These are phyloP conservation scores for Usnea hakonensis DNA, from an alignment of 495 filamentous ascomycete species.

Conservation along the genomic window DNA sequence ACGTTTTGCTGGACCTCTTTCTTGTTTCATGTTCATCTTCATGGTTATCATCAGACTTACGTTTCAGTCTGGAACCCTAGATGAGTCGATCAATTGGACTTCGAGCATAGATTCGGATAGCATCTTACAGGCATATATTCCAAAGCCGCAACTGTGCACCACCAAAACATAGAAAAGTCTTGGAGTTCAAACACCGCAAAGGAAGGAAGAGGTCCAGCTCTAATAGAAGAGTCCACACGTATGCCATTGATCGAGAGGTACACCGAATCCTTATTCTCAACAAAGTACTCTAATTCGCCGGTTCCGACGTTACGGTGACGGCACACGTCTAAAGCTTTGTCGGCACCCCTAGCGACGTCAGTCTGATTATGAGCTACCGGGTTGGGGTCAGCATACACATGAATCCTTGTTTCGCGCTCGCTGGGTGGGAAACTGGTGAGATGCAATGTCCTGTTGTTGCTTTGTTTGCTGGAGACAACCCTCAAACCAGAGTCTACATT, in stretches of 20 bases:
- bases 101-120: neutral
- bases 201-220: conserved; percentile 16
- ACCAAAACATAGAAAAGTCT: conserved; percentile 15
- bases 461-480: neutral
- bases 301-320: neutral
- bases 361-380: neutral
- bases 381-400: neutral
- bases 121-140: conserved; percentile 10
- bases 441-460: neutral
- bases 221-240: neutral
- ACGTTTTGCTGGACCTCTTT: too few species aligned
- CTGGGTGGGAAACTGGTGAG: neutral
- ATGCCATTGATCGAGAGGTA: neutral
- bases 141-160: conserved; percentile 2
- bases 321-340: neutral
- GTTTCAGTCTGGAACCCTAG: neutral
- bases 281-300: neutral
- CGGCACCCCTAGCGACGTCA: neutral
- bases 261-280: neutral
- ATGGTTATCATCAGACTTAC: neutral
- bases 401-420: neutral
- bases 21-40: too few species aligned
- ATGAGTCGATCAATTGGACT: neutral
- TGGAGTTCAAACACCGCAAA: conserved; percentile 17
- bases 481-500: neutral